phyloP scores from a whole-genome alignment of 495 filamentous ascomycete genomes.

The Penicillium cinerascens region DNA sequence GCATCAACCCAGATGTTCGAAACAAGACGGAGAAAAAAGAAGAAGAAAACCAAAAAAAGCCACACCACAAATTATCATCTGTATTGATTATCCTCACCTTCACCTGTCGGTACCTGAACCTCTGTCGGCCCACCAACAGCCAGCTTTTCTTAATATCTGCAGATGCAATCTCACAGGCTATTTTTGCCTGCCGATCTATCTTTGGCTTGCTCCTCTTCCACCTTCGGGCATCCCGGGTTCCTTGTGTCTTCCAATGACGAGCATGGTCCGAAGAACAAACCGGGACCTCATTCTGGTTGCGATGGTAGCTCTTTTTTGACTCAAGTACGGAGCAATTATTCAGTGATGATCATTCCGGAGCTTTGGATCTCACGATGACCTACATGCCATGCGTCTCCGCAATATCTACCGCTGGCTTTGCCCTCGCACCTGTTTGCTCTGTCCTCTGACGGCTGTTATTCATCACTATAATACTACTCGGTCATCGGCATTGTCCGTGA shows the following conservation, averaged over 20 bases:
- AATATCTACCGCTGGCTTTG: constrained; percentile 3
- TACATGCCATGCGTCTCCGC: constrained; percentile 5
- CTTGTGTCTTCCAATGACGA: constrained; percentile 7
- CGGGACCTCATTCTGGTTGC: constrained; percentile 15
- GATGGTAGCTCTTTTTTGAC: constrained; percentile 21
- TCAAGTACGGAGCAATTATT: constrained; percentile 18
- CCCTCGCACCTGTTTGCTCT: constrained; percentile 8
- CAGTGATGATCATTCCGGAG: constrained; percentile 18
- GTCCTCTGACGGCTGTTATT: constrained; percentile 4
- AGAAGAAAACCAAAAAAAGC: neutral
- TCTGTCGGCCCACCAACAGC: neutral
- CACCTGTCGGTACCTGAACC: neutral
- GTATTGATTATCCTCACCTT: constrained; percentile 5
- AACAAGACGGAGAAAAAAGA: neutral
- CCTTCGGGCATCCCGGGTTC: constrained; percentile 3
- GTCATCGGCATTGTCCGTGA: neutral
- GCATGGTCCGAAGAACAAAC: constrained; percentile 4
- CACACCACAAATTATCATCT: neutral
- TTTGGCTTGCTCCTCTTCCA: constrained; percentile 10
- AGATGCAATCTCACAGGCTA: constrained; percentile 12
- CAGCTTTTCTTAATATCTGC: constrained; percentile 6
- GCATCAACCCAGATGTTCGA: neutral
- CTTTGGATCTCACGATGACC: constrained; percentile 18
- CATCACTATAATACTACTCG: constrained; percentile 2
- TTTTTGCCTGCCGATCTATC: constrained; percentile 19